Base-by-base conservation (phyloP, 192 early-diverging fungal genomes). In the Backusella australiensis region DNA sequence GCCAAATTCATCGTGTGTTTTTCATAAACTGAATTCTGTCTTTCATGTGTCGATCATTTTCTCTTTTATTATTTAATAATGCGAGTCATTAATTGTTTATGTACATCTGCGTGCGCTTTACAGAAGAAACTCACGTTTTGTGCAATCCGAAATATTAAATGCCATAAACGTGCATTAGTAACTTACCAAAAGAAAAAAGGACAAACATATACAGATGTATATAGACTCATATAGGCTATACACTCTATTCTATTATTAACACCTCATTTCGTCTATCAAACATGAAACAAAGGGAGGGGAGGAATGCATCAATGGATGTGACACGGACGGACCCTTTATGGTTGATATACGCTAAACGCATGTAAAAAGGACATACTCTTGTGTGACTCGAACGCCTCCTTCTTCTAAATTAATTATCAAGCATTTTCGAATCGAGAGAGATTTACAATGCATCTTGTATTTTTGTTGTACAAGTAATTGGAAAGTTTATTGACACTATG, bases 381-480 rank as follows among this genome's bases (percentile, higher is more conserved):
- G 56, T 14, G 26, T 26, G 21, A 29, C 21, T 63, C 8, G 21
- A 59, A 1, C 23, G 46, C 19, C 46, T 59, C 23, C 23, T 63
- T 59, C 23, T 59, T 63, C 26, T 14, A 63, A 63, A 63, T 63
- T 63, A 63, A 63, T 63, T 26, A 63, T 29, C 56, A 63, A 56
- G 53, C 53, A 56, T 56, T 44, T 49, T 49, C 17, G 19, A 49
- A 49, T n/a, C 19, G 7, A 49, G 46, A 49, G 26, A 63, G 56
- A 63, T 63, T 63, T 63, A 29, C 56, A 63, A 63, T 63, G 56
- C 56, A 63, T 63, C 26, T 63, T 63, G n/a, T 63, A 63, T 63
- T 29, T 63, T 63, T 63, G 56, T 63, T 29, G 21, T 63, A 63
- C 56, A 63, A 63, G 4, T 29, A 63, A 63, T 49, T 17, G 17